Percentiles rank a stretch among this genome's conserved stretches.
Conservation (phyloP, 345 rosid species). For the Citrus medica region DNA sequence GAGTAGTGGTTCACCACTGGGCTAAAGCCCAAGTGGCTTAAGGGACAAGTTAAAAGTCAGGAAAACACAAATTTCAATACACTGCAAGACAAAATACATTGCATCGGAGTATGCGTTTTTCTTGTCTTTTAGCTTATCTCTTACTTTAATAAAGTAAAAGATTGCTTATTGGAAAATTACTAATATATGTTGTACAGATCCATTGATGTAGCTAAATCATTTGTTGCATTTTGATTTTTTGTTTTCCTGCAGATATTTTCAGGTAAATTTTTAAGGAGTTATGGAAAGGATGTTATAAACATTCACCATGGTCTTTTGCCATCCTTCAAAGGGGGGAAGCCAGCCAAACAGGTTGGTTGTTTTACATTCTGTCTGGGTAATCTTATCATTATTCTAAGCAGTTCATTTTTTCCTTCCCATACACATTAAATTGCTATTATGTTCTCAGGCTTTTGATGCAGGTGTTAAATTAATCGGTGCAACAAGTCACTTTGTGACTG, state of each 20-base stretch:
- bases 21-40: too few species aligned
- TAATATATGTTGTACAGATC: not conserved
- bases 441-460: conserved; percentile 88
- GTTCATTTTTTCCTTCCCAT: not conserved
- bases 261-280: conserved; percentile 56
- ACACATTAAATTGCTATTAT: conserved; percentile 34
- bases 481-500: conserved; percentile 90
- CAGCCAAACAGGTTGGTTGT: conserved; percentile 70
- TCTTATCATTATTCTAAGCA: not conserved
- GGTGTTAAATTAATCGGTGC: conserved; percentile 98
- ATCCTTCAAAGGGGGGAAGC: conserved; percentile 86
- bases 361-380: conserved; percentile 11
- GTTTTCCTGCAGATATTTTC: conserved; percentile 57
- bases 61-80: too few species aligned
- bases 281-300: conserved; percentile 91
- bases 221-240: not conserved
- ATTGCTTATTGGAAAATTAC: too few species aligned
- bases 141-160: too few species aligned
- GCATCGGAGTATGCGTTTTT: too few species aligned
- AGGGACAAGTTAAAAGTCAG: too few species aligned
- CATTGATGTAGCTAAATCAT: conserved; percentile 3
- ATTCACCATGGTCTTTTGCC: conserved; percentile 99
- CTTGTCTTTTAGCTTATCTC: too few species aligned
- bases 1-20: too few species aligned
- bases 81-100: too few species aligned